Base-by-base conservation (phyloP, 148 eudicot species). In the Rhododendron griersonianum region DNA sequence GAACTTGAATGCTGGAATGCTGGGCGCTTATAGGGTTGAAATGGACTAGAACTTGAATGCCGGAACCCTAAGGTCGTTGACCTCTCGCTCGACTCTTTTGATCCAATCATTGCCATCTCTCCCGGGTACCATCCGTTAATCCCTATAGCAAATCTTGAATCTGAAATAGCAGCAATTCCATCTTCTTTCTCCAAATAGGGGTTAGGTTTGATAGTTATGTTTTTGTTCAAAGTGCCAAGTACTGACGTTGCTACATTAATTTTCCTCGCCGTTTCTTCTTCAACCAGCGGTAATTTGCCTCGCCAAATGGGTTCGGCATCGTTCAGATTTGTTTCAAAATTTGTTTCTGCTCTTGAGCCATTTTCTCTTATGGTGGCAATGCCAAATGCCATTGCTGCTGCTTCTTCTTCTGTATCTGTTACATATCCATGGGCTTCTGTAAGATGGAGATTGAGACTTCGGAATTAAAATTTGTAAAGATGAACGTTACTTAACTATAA, bases 21-120 rank as follows among this genome's bases (percentile, higher is more conserved):
- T 65, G 73, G 33, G 14, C 33, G 28, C 50, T 77, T 77, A 41
- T 77, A 21, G 9, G 48, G 50, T 77, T 44, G 14, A 77, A 77
- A 77, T 41, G 50, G 48, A 21, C 80, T 41, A 77, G 48, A 39
- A 77, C 80, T 77, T 77, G 80, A 18, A 21, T 77, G 80, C 80
- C 50, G 50, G 25, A 77, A 77, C 14, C 78, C 78, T 5, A 8
- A 77, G 80, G 25, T 77, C 7, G 25, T 77, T 77, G 80, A 76
- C 23, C 80, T 75, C 44, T 18, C 25, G 11, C 45, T 76, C 25
- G 28, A 37, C 23, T 39, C 80, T 19, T 76, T 76, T 21, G 80
- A 7, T 39, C 25, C 50, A 5, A 7, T 19, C 51, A 41, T 77
- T 10, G 80, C 25, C 80, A 21, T 41, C 50, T 41, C 21, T 41